Evolutionary conservation across 73 alveolate genomes (phyloP).

Genomic region (Paramecium biaurelia): DNA sequence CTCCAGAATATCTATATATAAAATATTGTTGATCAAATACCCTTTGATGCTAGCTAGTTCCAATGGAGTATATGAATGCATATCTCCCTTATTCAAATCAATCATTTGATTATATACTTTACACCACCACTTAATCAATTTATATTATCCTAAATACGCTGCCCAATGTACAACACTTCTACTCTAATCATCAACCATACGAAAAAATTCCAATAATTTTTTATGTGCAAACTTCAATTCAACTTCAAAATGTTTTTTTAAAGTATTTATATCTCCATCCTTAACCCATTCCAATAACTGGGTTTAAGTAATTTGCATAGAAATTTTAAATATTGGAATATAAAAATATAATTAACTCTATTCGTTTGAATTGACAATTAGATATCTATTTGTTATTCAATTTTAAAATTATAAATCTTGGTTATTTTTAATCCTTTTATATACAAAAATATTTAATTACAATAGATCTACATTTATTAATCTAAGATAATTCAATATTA

Average conservation of each 20-base stretch:
- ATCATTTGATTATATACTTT: background rate
- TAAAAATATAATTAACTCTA: background rate
- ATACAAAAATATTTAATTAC: background rate
- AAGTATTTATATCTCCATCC: slow-evolving; percentile 1
- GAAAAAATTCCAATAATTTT: background rate
- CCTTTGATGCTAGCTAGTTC: slow-evolving; percentile 24
- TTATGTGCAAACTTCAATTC: background rate
- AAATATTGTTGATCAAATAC: background rate
- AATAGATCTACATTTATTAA: background rate
- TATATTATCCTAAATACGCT: slow-evolving; percentile 4
- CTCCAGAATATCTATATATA: background rate
- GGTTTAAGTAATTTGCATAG: slow-evolving; percentile 28
- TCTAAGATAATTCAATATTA: background rate
- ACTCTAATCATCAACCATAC: background rate
- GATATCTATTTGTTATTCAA: background rate
- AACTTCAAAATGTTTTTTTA: background rate
- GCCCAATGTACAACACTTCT: slow-evolving; percentile 43
- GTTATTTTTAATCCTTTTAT: background rate
- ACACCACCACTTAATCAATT: slow-evolving; percentile 32
- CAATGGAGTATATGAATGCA: slow-evolving; percentile 12
- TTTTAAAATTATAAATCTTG: too few species aligned
- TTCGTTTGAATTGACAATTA: background rate
- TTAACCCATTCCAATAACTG: slow-evolving; percentile 39
- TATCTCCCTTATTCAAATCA: slow-evolving; percentile 31
- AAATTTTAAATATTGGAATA: slow-evolving; percentile 13